Evolutionary conservation across 768 basidiomycete species (phyloP).

Genomic region (Galerina sulciceps): DNA sequence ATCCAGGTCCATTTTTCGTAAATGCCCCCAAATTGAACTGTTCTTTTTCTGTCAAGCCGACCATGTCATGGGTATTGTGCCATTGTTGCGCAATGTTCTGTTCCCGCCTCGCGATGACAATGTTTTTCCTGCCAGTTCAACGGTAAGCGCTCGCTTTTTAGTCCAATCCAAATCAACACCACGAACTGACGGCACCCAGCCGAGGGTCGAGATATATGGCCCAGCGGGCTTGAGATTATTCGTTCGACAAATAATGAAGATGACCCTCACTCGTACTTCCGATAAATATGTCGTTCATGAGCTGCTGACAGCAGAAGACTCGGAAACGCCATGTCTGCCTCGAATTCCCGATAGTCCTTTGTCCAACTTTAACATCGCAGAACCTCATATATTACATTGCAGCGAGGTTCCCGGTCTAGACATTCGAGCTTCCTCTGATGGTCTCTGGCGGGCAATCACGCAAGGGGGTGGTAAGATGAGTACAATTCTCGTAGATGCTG

Average conservation of each 20-base stretch:
- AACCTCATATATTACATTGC: conserved; percentile 51
- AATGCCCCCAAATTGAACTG: not conserved
- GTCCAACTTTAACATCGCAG: conserved; percentile 18
- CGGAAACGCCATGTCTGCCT: conserved; percentile 52
- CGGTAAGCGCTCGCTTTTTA: conserved; percentile 17
- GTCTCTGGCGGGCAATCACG: conserved; percentile 68
- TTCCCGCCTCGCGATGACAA: conserved; percentile 40
- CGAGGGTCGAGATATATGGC: conserved; percentile 74
- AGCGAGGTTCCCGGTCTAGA: conserved; percentile 70
- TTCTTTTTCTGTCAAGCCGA: conserved; percentile 46
- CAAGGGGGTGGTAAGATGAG: conserved; percentile 41
- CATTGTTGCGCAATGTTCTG: conserved; percentile 64
- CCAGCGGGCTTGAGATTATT: conserved; percentile 79
- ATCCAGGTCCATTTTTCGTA: not conserved
- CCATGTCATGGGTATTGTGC: conserved; percentile 76
- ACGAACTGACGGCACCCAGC: conserved; percentile 30
- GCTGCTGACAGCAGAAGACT: conserved; percentile 61
- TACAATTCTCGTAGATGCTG: conserved; percentile 67
- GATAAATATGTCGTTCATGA: conserved; percentile 81
- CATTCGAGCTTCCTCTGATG: conserved; percentile 53
- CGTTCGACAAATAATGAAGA: conserved; percentile 68
- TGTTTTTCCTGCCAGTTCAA: conserved; percentile 16
- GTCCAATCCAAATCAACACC: conserved; percentile 2
- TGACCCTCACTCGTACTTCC: conserved; percentile 65
- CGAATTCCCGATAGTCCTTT: conserved; percentile 16